A percentile compares a stretch with the other conserved stretches of the same genome.
phyloP scores from a whole-genome alignment of 768 basidiomycete species.

The Hemileccinum impolitum region DNA sequence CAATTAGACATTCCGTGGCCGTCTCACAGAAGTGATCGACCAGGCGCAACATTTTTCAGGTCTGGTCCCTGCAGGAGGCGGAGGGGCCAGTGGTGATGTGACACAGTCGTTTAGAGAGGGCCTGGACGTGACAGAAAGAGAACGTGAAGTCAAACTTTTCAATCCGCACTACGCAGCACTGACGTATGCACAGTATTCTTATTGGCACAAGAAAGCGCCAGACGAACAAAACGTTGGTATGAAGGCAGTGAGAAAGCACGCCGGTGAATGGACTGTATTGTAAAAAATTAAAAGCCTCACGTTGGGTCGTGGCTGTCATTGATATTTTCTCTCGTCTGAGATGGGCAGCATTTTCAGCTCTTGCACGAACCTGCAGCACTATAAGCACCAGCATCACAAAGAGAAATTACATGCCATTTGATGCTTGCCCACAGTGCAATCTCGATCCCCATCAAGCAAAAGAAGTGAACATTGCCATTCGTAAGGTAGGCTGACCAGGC shows the following conservation, averaged over 20 bases:
- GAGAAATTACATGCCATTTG: slow-evolving; percentile 55
- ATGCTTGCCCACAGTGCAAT: slow-evolving; percentile 72
- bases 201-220: slow-evolving; percentile 79
- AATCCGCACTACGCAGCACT: not conserved
- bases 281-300: not conserved
- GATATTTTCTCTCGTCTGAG: slow-evolving; percentile 24
- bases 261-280: slow-evolving; percentile 32
- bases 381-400: slow-evolving; percentile 5
- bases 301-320: slow-evolving; percentile 9
- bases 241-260: slow-evolving; percentile 62
- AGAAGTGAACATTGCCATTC: slow-evolving; percentile 62
- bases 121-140: slow-evolving; percentile 88
- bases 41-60: slow-evolving; percentile 88
- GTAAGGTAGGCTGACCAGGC: slow-evolving; percentile 57
- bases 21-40: slow-evolving; percentile 76
- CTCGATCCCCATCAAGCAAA: slow-evolving; percentile 63
- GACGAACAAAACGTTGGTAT: slow-evolving; percentile 79
- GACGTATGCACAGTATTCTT: slow-evolving; percentile 61
- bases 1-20: slow-evolving; percentile 67
- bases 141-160: slow-evolving; percentile 54
- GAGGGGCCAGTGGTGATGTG: slow-evolving; percentile 50
- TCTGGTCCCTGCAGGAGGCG: slow-evolving; percentile 54
- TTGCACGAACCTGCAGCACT: slow-evolving; percentile 55
- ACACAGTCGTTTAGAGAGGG: slow-evolving; percentile 86
- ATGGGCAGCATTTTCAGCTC: slow-evolving; percentile 47